phyloP scores from a whole-genome alignment of 2,329 filamentous ascomycete genomes.

The Nigrospora osmanthi region DNA sequence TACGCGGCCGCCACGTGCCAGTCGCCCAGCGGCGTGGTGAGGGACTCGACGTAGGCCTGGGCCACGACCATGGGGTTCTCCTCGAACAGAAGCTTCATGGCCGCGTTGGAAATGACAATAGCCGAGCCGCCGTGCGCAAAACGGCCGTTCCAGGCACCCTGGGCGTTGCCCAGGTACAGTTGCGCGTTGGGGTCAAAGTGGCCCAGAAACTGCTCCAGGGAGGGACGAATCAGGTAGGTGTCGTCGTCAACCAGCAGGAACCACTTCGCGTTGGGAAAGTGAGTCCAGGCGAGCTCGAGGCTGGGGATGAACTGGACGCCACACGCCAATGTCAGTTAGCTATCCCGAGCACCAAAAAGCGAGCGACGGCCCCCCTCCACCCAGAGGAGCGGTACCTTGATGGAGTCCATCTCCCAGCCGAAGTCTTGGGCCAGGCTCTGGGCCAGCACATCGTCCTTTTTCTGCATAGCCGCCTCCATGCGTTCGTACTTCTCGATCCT shows the following conservation, averaged over 20 bases:
- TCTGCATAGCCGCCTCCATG: not conserved
- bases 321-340: not conserved
- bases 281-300: not conserved
- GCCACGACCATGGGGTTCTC: not conserved
- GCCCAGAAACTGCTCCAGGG: not conserved
- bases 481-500: not conserved
- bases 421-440: not conserved
- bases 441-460: not conserved
- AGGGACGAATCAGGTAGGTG: conserved; percentile 1
- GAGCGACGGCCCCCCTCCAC: too few relatives aligned
- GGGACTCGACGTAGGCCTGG: not conserved
- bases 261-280: not conserved
- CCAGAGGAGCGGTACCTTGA: not conserved
- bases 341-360: too few relatives aligned
- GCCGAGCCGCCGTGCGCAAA: not conserved
- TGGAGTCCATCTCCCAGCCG: conserved; percentile 2
- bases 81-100: not conserved
- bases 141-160: not conserved
- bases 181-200: not conserved
- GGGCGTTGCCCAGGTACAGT: too few relatives aligned
- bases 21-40: not conserved
- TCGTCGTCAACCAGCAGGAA: conserved; percentile 1
- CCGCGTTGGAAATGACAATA: not conserved
- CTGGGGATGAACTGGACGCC: not conserved
- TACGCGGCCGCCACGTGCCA: not conserved